Base-by-base conservation (phyloP, 2,329 filamentous ascomycete species). In the Aspergillus persii region DNA sequence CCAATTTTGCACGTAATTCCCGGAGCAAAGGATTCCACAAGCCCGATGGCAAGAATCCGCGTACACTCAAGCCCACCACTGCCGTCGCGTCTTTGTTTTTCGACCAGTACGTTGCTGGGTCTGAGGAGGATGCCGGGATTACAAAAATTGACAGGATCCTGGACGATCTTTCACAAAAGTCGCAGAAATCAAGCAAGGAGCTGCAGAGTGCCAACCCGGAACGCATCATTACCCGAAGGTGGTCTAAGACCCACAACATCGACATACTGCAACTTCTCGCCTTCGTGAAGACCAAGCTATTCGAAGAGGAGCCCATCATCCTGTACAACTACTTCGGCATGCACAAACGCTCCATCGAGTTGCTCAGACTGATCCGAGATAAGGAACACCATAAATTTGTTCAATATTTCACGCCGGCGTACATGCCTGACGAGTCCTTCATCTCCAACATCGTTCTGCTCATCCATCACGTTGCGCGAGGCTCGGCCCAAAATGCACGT, bases 241-340 rank as follows among this genome's bases (percentile, higher is more conserved):
- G 66, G 64, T 60, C 61, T n/a, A 47, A 62, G 33, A 64, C 63
- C 26, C 65, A 62, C 53, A 63, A 63, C 31, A 59, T 71, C 44
- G 62, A 59, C 50, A 56, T 60, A 9, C 63, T 71, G 33, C 65
- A 67, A 11, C 67, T 71, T 49, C 68, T 71, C 11, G 54, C 62
- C 46, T 56, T 70, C 48, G 18, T 71, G 41, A 70, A 68, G 50
- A 58, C 18, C 31, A 67, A 59, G 30, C 56, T 71, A 8, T 64
- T 58, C 41, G 66, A 71, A 61, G 70, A 69, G 48, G 68, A 71
- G 63, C 69, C 70, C 18, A 2, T 67, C 1, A 54, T 71, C 3
- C 8, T 68, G 23, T 71, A 55, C 59, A 71, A 72, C 57, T 72
- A 71, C 56, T 70, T 71, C 41, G 68, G 66, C 53, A 71, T 72